Evolutionary conservation across 73 alveolate species (phyloP).

Genomic region (Paramecium pentaurelia): DNA sequence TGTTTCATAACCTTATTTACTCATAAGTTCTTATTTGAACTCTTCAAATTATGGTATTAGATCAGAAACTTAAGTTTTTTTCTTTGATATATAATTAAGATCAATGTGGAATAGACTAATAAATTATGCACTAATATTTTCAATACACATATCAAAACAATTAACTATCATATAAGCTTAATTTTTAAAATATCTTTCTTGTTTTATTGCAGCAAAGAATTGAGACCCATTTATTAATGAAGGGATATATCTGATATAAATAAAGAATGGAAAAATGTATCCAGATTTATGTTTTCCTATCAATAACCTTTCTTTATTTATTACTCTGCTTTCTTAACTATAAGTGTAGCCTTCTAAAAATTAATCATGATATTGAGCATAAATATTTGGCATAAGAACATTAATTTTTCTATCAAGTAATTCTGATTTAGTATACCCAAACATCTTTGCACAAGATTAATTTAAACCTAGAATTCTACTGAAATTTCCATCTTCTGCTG

Average conservation of each 20-base stretch:
- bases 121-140: background rate
- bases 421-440: conserved; percentile 40
- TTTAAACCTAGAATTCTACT: background rate
- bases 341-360: conserved; percentile 39
- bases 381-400: conserved; percentile 54
- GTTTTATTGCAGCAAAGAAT: conserved; percentile 39
- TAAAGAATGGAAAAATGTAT: conserved; percentile 35
- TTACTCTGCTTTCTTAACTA: conserved; percentile 23
- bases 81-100: conserved; percentile 15
- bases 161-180: conserved; percentile 34
- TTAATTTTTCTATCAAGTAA: conserved; percentile 46
- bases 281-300: conserved; percentile 34
- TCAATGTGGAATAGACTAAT: conserved; percentile 42
- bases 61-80: background rate
- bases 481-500: conserved; percentile 52
- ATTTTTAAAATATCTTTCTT: conserved; percentile 30
- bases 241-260: conserved; percentile 48
- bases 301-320: conserved; percentile 43
- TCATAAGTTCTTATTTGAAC: background rate
- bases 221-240: conserved; percentile 50
- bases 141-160: background rate
- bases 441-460: background rate
- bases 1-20: conserved; percentile 41
- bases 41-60: conserved; percentile 34
- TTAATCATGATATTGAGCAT: conserved; percentile 50